Evolutionary conservation across 371 early-diverging fungal genomes (phyloP).

Genomic region (Saksenaea oblongispora): DNA sequence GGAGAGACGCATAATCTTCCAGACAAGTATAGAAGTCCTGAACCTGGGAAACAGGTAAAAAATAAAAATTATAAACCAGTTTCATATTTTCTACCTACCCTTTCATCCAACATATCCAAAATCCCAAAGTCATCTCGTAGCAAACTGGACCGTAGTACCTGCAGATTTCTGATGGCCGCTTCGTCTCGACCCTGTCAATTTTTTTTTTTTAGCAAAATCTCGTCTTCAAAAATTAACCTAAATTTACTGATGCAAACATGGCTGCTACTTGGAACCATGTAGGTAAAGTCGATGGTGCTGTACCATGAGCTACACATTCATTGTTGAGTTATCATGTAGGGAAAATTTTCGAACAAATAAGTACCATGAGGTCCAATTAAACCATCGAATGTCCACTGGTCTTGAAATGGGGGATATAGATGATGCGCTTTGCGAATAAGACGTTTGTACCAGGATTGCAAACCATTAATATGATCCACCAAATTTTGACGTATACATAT

Average conservation of each 20-base stretch:
- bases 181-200: slow-evolving; percentile 33
- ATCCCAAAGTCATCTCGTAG: slow-evolving; percentile 26
- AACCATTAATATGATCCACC: slow-evolving; percentile 38
- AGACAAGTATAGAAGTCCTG: slow-evolving; percentile 33
- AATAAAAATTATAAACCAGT: background rate
- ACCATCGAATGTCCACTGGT: slow-evolving; percentile 30
- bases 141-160: slow-evolving; percentile 7
- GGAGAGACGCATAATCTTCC: slow-evolving; percentile 33
- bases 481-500: slow-evolving; percentile 32
- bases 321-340: background rate
- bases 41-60: slow-evolving; percentile 5
- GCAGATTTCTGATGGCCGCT: slow-evolving; percentile 27
- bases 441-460: slow-evolving; percentile 42
- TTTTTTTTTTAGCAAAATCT: background rate
- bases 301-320: background rate
- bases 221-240: background rate
- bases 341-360: background rate
- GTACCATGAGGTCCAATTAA: slow-evolving; percentile 25
- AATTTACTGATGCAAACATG: slow-evolving; percentile 34
- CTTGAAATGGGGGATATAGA: slow-evolving; percentile 15
- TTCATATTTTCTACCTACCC: slow-evolving; percentile 13
- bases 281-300: background rate
- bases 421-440: slow-evolving; percentile 20
- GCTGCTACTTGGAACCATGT: slow-evolving; percentile 44
- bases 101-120: slow-evolving; percentile 32